Percentiles rank a stretch among this genome's conserved stretches.
Evolutionary conservation across 352 stramenopile species (phyloP).

Genomic region (Globisporangium polare): DNA sequence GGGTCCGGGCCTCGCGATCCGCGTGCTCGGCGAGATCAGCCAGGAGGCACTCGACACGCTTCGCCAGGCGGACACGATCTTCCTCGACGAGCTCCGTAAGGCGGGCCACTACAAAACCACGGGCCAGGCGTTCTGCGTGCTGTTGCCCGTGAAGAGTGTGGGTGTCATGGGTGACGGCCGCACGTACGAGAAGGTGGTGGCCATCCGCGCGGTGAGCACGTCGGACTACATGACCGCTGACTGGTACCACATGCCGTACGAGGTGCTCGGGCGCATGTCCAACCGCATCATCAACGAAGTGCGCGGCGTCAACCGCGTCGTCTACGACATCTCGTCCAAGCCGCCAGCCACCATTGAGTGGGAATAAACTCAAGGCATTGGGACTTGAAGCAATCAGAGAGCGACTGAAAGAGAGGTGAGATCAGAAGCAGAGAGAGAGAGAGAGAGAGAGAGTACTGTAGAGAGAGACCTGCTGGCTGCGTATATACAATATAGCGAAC

Average conservation of each 20-base stretch:
- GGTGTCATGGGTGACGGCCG: constrained; percentile 98
- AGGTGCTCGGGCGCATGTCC: constrained; percentile 95
- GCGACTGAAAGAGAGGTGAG: not conserved
- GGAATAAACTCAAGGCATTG: constrained; percentile 78
- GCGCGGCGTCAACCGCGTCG: constrained; percentile 97
- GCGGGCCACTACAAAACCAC: constrained; percentile 98
- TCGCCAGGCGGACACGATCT: constrained; percentile 96
- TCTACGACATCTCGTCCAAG: constrained; percentile 99
- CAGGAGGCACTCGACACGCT: constrained; percentile 94
- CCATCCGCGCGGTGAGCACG: constrained; percentile 97
- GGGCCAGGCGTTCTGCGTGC: constrained; percentile 97
- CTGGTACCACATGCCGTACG: constrained; percentile 99
- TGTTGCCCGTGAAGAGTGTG: constrained; percentile 96
- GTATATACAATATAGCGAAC: constrained; percentile 14
- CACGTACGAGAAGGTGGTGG: constrained; percentile 96
- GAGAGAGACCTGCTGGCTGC: not conserved
- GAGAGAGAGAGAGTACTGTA: not conserved
- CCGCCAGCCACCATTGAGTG: constrained; percentile 99
- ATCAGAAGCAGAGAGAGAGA: not conserved
- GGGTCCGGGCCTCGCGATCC: constrained; percentile 97
- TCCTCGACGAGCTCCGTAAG: constrained; percentile 96
- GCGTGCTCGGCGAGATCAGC: constrained; percentile 97
- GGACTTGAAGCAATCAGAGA: not conserved
- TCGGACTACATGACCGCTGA: constrained; percentile 99
- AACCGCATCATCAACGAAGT: constrained; percentile 99